Conservation (phyloP, 768 basidiomycete species). For the Suillus weaverae region DNA sequence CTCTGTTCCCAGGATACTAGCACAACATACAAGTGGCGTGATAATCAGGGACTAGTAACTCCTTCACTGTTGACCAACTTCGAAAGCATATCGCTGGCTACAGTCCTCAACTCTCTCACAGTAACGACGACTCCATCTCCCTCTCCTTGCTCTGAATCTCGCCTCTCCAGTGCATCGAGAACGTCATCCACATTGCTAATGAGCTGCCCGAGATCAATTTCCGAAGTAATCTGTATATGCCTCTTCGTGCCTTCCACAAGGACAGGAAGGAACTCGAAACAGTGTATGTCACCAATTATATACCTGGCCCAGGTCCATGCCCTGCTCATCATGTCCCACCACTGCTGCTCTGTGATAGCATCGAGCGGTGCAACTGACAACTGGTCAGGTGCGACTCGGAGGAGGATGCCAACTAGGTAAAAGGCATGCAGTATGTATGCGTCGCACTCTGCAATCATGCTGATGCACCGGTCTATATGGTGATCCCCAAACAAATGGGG, state of each 20-base stretch:
- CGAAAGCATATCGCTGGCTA: neutral
- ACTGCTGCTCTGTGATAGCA: neutral
- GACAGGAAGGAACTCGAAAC: neutral
- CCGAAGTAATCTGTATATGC: neutral
- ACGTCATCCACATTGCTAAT: neutral
- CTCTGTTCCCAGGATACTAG: neutral
- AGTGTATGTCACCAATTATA: neutral
- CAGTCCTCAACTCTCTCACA: neutral
- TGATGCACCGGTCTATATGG: neutral
- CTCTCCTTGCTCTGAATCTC: neutral
- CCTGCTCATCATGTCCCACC: neutral
- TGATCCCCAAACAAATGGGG: neutral
- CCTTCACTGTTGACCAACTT: neutral
- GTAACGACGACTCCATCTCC: neutral
- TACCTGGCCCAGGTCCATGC: accelerated
- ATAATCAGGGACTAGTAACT: neutral
- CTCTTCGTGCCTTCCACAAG: neutral
- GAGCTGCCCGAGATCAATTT: accelerated
- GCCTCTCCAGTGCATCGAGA: neutral
- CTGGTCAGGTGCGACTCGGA: neutral
- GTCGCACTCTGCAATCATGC: neutral
- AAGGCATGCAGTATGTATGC: neutral
- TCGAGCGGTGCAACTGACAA: neutral
- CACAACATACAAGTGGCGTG: neutral
- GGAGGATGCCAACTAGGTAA: neutral